A percentile compares a stretch with the other conserved stretches of the same genome.
Conservation (phyloP, 2,329 filamentous ascomycete genomes). For the Aspergillus melleus region DNA sequence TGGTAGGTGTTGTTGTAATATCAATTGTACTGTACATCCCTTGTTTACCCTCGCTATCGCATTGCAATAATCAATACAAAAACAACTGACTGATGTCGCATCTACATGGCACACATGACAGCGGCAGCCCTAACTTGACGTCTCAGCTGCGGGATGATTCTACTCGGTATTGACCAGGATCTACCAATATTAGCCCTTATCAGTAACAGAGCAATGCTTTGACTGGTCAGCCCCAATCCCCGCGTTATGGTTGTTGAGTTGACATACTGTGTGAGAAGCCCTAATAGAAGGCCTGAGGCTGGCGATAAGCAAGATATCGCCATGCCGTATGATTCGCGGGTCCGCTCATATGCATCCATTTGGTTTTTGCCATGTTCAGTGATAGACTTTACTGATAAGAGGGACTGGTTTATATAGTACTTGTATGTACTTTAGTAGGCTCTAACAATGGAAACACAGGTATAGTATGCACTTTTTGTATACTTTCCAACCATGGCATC, state of each 20-base stretch:
- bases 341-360: neutral
- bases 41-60: neutral
- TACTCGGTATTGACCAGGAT: neutral
- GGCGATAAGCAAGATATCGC: neutral
- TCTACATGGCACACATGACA: neutral
- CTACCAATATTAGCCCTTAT: neutral
- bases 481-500: neutral
- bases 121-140: neutral
- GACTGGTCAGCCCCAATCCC: neutral
- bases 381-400: neutral
- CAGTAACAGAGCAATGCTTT: neutral
- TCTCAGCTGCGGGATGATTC: neutral
- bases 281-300: neutral
- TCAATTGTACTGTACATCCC: too few relatives aligned
- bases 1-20: too few relatives aligned
- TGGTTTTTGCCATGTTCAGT: neutral
- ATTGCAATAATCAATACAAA: neutral
- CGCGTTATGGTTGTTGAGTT: too few relatives aligned
- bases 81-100: neutral
- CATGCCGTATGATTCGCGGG: neutral
- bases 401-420: neutral
- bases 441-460: too few relatives aligned
- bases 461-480: neutral
- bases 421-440: too few relatives aligned
- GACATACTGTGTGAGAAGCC: neutral